Evolutionary conservation across 352 stramenopile genomes (phyloP), one percentile per base, ranked within the genome.

Genomic region (Pythium volutum): DNA sequence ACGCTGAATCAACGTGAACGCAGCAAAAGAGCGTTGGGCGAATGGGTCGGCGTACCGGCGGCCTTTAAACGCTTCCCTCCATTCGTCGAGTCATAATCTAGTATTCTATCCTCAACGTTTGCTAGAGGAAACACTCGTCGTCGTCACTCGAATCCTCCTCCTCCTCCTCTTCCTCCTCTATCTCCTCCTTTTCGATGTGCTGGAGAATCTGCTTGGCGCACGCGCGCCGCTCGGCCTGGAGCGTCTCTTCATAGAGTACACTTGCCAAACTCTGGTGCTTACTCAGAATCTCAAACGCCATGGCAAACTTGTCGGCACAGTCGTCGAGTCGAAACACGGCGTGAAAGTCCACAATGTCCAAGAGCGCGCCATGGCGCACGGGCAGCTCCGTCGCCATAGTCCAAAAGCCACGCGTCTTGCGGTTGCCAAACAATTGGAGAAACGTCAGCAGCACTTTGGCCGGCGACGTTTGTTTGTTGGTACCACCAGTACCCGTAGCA

Each of bases 381-480:
- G 67, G 59, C 23, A 91, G 71, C 45, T 68, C 55, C 0, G 82
- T 91, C 18, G 69, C 59, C 18, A 70, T 62, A 20, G 76, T 69
- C n/a, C 91, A 53, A 48, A 82, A 87, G 29, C 77, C 73, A 4
- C 73, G 29, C 39, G 69, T 71, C 31, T 76, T 71, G 27, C 73
- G 80, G 73, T 88, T 88, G 42, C 81, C 74, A 69, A 85, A 93
- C 20, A 87, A 48, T 38, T 82, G 64, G 25, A 93, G 82, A 65
- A 93, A 91, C 15, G 41, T 58, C 49, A 81, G 23, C 38, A 93
- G 64, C 23, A 83, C 56, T 8, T 50, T 55, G 0, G 67, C 76
- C 46, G 45, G 63, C 46, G 3, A 49, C 25, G n/a, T n/a, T n/a
- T n/a, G n/a, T n/a, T n/a, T n/a, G n/a, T n/a, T n/a, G n/a, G n/a